Evolutionary conservation across 2,329 filamentous ascomycete genomes (phyloP).

Genomic region (Madurella fahalii): DNA sequence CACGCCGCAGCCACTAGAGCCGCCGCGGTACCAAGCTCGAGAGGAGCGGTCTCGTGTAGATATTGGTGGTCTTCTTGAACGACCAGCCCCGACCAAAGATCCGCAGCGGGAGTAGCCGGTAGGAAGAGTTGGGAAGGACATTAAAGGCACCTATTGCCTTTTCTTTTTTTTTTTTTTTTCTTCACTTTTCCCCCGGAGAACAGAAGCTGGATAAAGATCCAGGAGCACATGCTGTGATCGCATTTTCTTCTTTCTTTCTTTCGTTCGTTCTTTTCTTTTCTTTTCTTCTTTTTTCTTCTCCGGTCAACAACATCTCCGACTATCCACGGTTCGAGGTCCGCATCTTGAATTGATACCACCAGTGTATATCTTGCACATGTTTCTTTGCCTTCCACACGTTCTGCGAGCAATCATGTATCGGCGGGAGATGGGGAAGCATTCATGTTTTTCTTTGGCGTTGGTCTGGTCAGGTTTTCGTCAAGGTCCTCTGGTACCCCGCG

Average conservation of each 20-base stretch:
- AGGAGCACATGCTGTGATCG: background rate
- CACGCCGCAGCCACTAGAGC: conserved; percentile 20
- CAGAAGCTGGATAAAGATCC: background rate
- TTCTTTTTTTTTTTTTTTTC: background rate
- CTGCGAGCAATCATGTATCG: background rate
- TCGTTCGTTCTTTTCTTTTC: conserved; percentile 1
- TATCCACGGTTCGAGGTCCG: background rate
- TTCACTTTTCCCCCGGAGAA: background rate
- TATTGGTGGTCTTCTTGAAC: conserved; percentile 60
- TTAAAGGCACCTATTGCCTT: background rate
- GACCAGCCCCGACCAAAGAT: conserved; percentile 39
- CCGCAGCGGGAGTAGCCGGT: conserved; percentile 2
- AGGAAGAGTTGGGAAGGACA: background rate
- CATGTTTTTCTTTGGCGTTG: background rate
- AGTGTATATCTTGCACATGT: background rate
- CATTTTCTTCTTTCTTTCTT: background rate
- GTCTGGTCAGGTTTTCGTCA: background rate
- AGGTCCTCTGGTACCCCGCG: background rate
- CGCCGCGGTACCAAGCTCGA: conserved; percentile 29
- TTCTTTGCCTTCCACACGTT: background rate
- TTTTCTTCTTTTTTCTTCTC: background rate
- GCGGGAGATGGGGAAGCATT: background rate
- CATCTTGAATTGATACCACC: background rate
- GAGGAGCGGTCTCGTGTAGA: conserved; percentile 55
- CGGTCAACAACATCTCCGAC: background rate